A percentile compares a stretch with the other conserved stretches of the same genome.
phyloP scores from a whole-genome alignment of 306 rosid genomes.

The Gillenia trifoliata region DNA sequence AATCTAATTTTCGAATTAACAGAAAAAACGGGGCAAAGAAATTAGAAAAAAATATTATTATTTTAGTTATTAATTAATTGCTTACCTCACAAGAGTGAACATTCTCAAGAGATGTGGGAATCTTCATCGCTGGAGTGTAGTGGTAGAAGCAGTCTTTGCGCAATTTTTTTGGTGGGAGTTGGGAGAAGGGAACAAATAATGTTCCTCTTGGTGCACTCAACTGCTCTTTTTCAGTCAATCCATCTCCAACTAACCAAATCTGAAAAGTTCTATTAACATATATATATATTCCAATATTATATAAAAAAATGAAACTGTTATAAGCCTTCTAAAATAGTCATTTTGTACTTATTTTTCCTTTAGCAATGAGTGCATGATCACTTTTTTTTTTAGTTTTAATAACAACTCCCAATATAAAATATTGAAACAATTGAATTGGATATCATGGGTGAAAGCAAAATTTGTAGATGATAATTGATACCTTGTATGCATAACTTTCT shows the following conservation, averaged over 20 bases:
- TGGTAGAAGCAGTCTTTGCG: conserved; percentile 60
- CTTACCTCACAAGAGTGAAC: conserved; percentile 65
- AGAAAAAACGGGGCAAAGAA: neutral
- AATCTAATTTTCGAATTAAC: neutral
- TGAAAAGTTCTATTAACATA: neutral
- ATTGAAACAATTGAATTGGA: neutral
- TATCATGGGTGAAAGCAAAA: neutral
- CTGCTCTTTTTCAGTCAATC: conserved; percentile 40
- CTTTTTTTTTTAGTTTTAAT: too few relatives aligned
- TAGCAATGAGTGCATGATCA: too few relatives aligned
- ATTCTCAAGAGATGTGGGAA: conserved; percentile 45
- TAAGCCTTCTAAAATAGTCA: neutral
- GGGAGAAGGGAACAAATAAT: conserved; percentile 54
- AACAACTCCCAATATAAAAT: too few relatives aligned
- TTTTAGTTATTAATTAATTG: neutral
- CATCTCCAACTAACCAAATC: conserved; percentile 68
- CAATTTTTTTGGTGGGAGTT: conserved; percentile 49
- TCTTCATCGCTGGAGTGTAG: conserved; percentile 59
- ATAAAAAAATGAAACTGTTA: neutral
- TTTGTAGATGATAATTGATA: neutral
- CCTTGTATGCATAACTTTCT: conserved; percentile 33
- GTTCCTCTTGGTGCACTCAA: conserved; percentile 56
- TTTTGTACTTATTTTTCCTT: too few relatives aligned
- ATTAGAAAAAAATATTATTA: too few relatives aligned
- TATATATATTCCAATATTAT: neutral